phyloP scores from a whole-genome alignment of 495 filamentous ascomycete species.

The Xylaria curta region DNA sequence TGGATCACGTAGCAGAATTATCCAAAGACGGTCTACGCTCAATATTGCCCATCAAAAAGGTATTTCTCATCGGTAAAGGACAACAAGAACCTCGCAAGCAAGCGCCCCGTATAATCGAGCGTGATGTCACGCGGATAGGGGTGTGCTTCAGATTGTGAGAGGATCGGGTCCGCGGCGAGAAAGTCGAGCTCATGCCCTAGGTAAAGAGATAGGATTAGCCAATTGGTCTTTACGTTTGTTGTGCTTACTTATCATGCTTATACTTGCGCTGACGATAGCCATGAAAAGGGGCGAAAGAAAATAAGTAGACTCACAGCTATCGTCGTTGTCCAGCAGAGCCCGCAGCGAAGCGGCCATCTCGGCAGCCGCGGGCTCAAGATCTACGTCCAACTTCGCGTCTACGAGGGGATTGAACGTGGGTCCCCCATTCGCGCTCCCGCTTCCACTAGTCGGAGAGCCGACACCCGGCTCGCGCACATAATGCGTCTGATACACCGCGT shows the following conservation, averaged over 20 bases:
- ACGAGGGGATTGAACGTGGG: conserved; percentile 52
- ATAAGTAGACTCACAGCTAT: conserved; percentile 44
- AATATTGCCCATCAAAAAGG: conserved; percentile 41
- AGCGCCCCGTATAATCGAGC: conserved; percentile 55
- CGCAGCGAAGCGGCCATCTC: conserved; percentile 52
- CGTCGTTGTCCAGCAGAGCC: conserved; percentile 44
- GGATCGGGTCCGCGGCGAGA: conserved; percentile 51
- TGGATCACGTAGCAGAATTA: not conserved
- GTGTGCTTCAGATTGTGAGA: conserved; percentile 50
- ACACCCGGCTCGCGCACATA: conserved; percentile 45
- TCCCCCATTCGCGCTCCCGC: not conserved
- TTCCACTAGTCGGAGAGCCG: not conserved
- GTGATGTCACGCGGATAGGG: conserved; percentile 52
- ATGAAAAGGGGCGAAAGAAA: not conserved
- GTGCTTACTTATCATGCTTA: not conserved
- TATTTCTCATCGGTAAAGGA: conserved; percentile 55
- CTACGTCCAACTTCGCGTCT: conserved; percentile 44
- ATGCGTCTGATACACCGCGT: conserved; percentile 60
- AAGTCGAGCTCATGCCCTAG: conserved; percentile 56
- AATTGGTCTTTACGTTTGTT: not conserved
- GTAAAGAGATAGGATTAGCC: conserved; percentile 25
- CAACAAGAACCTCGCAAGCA: conserved; percentile 56
- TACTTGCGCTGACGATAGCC: not conserved
- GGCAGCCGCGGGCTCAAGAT: conserved; percentile 47
- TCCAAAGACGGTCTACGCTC: not conserved